phyloP scores from a whole-genome alignment of 345 rosid species.

The Gossypium thurberi region DNA sequence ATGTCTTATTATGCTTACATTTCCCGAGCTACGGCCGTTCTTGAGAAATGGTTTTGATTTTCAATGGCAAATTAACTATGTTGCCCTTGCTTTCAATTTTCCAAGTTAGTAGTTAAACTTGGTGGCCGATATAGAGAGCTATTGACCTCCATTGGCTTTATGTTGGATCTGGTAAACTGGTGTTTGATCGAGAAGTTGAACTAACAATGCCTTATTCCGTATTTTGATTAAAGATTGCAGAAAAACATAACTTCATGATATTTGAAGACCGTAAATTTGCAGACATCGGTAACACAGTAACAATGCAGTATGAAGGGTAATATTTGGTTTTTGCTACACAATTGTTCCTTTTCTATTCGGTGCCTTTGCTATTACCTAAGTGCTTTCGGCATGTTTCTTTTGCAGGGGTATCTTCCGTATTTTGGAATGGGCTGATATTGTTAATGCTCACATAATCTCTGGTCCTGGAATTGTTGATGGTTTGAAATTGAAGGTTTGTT shows the following conservation, averaged over 20 bases:
- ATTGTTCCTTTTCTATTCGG: neutral
- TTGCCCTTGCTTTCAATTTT: neutral
- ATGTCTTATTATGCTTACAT: neutral
- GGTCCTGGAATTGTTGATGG: conserved; percentile 98
- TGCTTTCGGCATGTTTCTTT: neutral
- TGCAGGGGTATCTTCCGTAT: conserved; percentile 78
- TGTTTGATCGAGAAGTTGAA: neutral
- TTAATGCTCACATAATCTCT: conserved; percentile 83
- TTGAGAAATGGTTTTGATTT: neutral
- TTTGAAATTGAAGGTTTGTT: conserved; percentile 71
- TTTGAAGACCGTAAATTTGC: conserved; percentile 99
- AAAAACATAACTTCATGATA: conserved; percentile 72
- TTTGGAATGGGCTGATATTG: conserved; percentile 93
- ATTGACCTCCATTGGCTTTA: neutral
- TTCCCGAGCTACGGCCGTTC: neutral
- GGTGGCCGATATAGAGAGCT: neutral
- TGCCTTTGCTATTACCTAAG: neutral
- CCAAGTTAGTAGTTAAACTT: neutral
- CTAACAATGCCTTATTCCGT: neutral
- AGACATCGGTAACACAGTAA: conserved; percentile 96
- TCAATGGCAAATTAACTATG: neutral
- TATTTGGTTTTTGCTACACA: neutral
- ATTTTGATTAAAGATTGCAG: conserved; percentile 57
- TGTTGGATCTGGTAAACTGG: neutral
- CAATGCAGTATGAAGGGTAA: conserved; percentile 96